These are phyloP conservation scores for Blastocystis sp. DNA, from an alignment of 352 stramenopile genomes.

Conservation along the genomic window DNA sequence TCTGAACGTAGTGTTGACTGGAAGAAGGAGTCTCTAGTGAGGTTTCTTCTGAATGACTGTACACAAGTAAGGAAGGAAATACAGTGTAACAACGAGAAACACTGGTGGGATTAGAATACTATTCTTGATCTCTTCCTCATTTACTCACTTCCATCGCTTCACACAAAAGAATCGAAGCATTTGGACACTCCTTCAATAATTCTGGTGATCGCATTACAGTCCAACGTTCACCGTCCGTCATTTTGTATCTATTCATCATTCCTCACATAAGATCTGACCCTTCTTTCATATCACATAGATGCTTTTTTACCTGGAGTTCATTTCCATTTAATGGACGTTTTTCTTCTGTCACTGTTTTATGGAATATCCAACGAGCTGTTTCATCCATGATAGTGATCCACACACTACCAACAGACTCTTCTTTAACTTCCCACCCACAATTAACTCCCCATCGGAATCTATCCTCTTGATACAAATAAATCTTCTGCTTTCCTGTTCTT, in stretches of 20 bases:
- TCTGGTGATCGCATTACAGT: background rate
- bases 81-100: conserved; percentile 9
- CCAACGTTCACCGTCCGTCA: conserved; percentile 28
- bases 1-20: background rate
- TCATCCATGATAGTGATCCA: background rate
- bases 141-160: conserved; percentile 15
- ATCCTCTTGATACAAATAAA: conserved; percentile 7
- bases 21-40: background rate
- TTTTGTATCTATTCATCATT: background rate
- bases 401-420: background rate
- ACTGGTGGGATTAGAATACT: background rate
- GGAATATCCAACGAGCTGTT: background rate
- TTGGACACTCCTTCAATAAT: background rate
- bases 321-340: background rate
- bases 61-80: background rate
- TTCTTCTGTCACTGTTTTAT: background rate
- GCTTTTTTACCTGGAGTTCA: background rate
- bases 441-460: background rate
- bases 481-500: background rate
- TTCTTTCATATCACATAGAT: background rate
- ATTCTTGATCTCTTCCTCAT: background rate
- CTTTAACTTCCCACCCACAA: background rate
- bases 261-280: background rate
- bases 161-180: background rate
- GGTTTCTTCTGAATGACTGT: background rate